A percentile compares a stretch with the other conserved stretches of the same genome.
phyloP scores from a whole-genome alignment of 1,284 basidiomycete genomes.

The Amylostereum areolatum region DNA sequence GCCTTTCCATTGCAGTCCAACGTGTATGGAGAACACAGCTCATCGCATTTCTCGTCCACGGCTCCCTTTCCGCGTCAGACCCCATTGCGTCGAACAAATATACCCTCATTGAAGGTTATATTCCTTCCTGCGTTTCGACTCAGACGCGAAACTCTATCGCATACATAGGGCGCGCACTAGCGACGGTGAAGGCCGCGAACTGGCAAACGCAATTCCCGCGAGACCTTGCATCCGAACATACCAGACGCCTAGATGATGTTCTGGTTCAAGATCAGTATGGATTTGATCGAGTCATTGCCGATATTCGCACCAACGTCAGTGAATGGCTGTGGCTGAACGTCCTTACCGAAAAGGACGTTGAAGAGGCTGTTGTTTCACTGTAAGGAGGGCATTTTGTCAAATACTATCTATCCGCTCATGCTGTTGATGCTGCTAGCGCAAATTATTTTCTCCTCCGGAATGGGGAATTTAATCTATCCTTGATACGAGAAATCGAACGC shows the following conservation, averaged over 20 bases:
- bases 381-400: constrained; percentile 28
- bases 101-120: constrained; percentile 51
- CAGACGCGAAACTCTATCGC: constrained; percentile 75
- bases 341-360: constrained; percentile 76
- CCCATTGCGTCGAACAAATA: constrained; percentile 53
- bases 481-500: constrained; percentile 78
- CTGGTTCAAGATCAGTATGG: constrained; percentile 68
- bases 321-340: constrained; percentile 93
- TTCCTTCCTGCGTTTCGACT: constrained; percentile 68
- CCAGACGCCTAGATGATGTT: constrained; percentile 55
- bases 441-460: constrained; percentile 86
- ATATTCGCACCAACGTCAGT: constrained; percentile 68
- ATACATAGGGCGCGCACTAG: constrained; percentile 84
- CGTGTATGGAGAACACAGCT: constrained; percentile 76
- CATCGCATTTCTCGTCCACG: constrained; percentile 73
- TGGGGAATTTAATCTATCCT: constrained; percentile 76
- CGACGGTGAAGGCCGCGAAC: constrained; percentile 75
- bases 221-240: constrained; percentile 56
- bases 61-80: constrained; percentile 53
- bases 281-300: constrained; percentile 69
- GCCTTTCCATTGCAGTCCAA: constrained; percentile 68
- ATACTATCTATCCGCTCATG: not conserved
- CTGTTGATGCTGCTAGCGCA: constrained; percentile 35
- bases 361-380: constrained; percentile 70
- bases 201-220: constrained; percentile 73